Conservation (phyloP, 441 rosid genomes). For the Gossypium gossypioides region DNA sequence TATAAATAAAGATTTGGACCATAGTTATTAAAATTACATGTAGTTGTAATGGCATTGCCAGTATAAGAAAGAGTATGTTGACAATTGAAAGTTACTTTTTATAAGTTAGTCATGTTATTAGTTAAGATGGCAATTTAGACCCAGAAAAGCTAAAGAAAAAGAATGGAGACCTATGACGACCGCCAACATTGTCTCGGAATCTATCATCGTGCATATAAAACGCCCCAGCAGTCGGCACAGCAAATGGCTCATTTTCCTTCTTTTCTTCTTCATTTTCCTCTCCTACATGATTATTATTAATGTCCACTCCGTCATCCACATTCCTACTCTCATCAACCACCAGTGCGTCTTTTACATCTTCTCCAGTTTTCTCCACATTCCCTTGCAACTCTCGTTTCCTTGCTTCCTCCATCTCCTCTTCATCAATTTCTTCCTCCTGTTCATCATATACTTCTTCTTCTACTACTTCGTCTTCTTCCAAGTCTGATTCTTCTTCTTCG, state of each 20-base stretch:
- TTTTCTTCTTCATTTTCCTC: constrained; percentile 37
- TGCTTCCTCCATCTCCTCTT: neutral
- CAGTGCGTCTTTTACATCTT: constrained; percentile 8
- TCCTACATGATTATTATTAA: constrained; percentile 22
- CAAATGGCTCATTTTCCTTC: constrained; percentile 68
- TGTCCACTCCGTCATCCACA: constrained; percentile 24
- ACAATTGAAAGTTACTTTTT: neutral
- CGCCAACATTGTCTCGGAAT: constrained; percentile 54
- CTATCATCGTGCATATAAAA: constrained; percentile 98
- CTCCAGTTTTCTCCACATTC: constrained; percentile 11
- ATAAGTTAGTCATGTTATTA: neutral
- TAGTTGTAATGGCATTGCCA: neutral
- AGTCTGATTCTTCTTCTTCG: constrained; percentile 37
- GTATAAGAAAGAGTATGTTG: neutral
- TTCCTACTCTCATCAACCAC: constrained; percentile 20
- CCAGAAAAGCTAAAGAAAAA: neutral
- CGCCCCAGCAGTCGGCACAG: constrained; percentile 93
- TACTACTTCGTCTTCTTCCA: constrained; percentile 28
- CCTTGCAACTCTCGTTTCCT: neutral
- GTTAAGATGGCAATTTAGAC: neutral
- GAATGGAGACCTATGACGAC: constrained; percentile 29
- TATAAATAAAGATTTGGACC: neutral
- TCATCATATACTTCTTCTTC: constrained; percentile 25
- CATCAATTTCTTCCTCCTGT: constrained; percentile 36
- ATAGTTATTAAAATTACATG: neutral